Evolutionary conservation across 1,284 basidiomycete species (phyloP), one percentile per base, ranked within the genome.

Genomic region (Irpex sp.): DNA sequence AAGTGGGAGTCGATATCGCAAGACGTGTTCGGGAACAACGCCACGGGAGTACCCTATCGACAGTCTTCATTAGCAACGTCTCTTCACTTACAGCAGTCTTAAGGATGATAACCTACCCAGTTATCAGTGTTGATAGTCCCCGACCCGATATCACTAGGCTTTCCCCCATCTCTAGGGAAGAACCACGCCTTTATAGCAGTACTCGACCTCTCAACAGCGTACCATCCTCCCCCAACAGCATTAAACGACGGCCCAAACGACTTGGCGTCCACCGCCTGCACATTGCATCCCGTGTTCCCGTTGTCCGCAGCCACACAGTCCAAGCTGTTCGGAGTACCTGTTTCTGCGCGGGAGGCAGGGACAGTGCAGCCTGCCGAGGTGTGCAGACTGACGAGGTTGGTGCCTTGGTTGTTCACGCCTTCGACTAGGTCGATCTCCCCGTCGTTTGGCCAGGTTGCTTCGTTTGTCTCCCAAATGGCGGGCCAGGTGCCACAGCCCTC

Each of bases 401-500:
- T 78, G 23, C 72, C 62, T 63, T 77, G 72, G 61, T 81, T 76
- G 67, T 84, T 83, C 7, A 82, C 80, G 42, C 83, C 82, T 68
- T 84, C 83, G 16, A 84, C 67, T 63, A 70, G 66, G 61, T 70
- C 68, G 56, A 69, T 61, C 59, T 71, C 69, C 19, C 69, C 70
- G 4, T 61, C 65, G 33, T 61, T 56, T 23, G 69, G 68, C 68
- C 70, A 72, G 57, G 67, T 28, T 65, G 57, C 57, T 66, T 74
- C 57, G 68, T 69, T 59, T 64, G 80, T 75, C 81, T 76, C 78
- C 67, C 73, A 79, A 10, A 63, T 65, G 35, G 72, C 78, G 36
- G 85, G 85, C 85, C 84, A 86, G 1, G 81, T 71, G 16, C 82
- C 83, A 65, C 86, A 87, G 45, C 85, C 86, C 70, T 84, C 75